Base-by-base conservation (phyloP, 495 filamentous ascomycete genomes). In the Penicillium flavigenum region DNA sequence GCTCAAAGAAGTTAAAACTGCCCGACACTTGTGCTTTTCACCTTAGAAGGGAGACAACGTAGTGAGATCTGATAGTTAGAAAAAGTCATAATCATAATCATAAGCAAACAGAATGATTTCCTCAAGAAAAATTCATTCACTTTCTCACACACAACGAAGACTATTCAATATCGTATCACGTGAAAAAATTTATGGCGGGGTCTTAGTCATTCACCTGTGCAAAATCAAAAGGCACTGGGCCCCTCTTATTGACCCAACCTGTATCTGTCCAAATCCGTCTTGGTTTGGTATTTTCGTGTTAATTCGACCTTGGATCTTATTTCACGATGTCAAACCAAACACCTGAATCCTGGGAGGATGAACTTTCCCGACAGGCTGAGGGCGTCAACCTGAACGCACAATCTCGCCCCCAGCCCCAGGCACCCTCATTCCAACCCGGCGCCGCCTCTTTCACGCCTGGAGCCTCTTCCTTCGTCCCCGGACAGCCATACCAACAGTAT, bases 341-440 rank as follows among this genome's bases (percentile, higher is more conserved):
- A 38, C 87, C 90, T 46, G 91, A 96, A 58, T 93, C 89, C 19
- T 98, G 94, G 94, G 94, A 98, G 77, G 91, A 98, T 63, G 94
- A 96, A 58, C 86, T 91, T 68, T 85, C 90, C 38, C 87, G 85
- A 47, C 90, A 96, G 77, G 89, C 96, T 51, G 89, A 94, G 57
- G 85, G 88, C 61, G 84, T 96, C 61, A 84, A 90, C 54, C 82
- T 88, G 69, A 92, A 93, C 72, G 81, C 86, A 60, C 87, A 89
- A 65, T 80, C 90, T 71, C 91, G 90, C 62, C 70, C 92, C 41
- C 84, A 86, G 69, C 74, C 79, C 58, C 84, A 83, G 71, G 77
- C 80, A 63, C 63, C 77, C 62, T 54, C 76, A 6, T 71, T 80
- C 66, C 51, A 62, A 29, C 88, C 91, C 4, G 90, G 88, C 38